phyloP scores from a whole-genome alignment of 345 rosid genomes.

The Ceriops zippeliana region DNA sequence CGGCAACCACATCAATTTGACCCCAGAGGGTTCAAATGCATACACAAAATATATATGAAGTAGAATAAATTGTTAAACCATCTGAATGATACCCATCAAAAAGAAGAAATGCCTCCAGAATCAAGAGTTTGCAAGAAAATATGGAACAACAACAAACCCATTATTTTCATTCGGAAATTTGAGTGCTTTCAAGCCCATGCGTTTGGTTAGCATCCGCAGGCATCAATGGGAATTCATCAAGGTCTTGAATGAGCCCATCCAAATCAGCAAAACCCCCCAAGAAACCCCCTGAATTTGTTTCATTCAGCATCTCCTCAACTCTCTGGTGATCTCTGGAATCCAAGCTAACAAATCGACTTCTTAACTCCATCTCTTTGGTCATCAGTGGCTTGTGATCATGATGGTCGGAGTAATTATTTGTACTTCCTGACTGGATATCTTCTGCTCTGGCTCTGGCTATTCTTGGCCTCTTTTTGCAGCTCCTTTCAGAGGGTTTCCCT shows the following conservation, averaged over 20 bases:
- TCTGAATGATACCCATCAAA: neutral
- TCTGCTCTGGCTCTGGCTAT: neutral
- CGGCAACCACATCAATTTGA: neutral
- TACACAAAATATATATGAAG: neutral
- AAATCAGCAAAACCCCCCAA: constrained; percentile 56
- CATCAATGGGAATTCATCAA: constrained; percentile 50
- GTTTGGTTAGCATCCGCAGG: constrained; percentile 39
- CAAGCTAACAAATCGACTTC: constrained; percentile 23
- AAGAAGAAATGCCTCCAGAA: neutral
- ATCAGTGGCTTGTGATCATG: neutral
- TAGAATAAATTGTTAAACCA: neutral
- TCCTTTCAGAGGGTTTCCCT: constrained; percentile 51
- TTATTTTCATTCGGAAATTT: constrained; percentile 21
- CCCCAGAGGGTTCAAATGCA: neutral
- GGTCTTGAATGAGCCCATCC: constrained; percentile 70
- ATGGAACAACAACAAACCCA: neutral
- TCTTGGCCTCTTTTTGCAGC: neutral
- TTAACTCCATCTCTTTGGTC: constrained; percentile 25
- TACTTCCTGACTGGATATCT: neutral
- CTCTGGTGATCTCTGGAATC: constrained; percentile 16
- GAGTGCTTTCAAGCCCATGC: constrained; percentile 40
- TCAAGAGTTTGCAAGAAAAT: neutral
- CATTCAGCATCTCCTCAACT: constrained; percentile 30
- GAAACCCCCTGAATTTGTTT: constrained; percentile 46
- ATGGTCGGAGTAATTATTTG: neutral